Conservation (phyloP, 495 filamentous ascomycete genomes). For the Evernia prunastri region DNA sequence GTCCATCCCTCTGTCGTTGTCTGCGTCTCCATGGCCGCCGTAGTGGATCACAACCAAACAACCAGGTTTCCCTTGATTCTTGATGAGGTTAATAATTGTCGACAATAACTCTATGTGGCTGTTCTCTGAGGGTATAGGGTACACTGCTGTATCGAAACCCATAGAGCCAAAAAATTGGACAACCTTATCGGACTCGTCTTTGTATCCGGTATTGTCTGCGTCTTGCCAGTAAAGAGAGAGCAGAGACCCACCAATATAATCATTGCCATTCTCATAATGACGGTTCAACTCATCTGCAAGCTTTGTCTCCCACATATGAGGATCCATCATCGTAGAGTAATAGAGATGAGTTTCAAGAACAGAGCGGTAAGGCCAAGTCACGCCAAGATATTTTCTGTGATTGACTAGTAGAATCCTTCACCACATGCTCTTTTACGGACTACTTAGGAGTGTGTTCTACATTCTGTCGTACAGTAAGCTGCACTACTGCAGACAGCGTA, state of each 20-base stretch:
- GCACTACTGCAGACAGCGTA: background rate
- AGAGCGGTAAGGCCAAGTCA: background rate
- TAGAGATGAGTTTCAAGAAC: background rate
- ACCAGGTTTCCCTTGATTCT: conserved; percentile 8
- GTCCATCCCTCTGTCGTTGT: conserved; percentile 8
- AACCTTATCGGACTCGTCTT: background rate
- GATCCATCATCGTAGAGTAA: background rate
- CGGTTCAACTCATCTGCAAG: background rate
- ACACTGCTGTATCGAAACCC: conserved; percentile 3
- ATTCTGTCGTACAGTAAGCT: background rate
- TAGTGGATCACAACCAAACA: conserved; percentile 14
- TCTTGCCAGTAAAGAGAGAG: conserved; percentile 4
- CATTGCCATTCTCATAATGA: background rate
- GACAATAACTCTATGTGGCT: conserved; percentile 9
- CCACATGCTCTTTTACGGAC: background rate
- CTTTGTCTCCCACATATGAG: background rate
- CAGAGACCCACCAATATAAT: background rate
- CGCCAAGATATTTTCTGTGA: background rate
- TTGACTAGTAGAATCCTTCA: too few species aligned
- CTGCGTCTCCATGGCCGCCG: conserved; percentile 15
- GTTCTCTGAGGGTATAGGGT: conserved; percentile 14
- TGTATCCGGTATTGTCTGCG: conserved; percentile 1
- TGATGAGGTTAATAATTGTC: conserved; percentile 10
- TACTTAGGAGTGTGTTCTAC: background rate
- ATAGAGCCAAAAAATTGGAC: conserved; percentile 7